Percentiles rank a stretch among this genome's conserved stretches.
phyloP scores from a whole-genome alignment of 768 basidiomycete species.

The Collybia sordida region DNA sequence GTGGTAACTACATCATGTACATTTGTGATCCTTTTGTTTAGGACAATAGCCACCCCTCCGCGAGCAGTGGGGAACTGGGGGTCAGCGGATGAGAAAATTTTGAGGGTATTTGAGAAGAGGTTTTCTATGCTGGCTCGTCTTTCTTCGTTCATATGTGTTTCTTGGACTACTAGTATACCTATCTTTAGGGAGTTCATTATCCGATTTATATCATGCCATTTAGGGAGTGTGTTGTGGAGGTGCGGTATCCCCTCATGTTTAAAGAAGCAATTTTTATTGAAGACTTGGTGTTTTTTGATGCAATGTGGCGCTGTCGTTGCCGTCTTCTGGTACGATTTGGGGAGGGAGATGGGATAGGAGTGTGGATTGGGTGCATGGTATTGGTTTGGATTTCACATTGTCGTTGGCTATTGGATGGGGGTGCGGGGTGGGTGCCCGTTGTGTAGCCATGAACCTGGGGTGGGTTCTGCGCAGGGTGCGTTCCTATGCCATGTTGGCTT shows the following conservation, averaged over 20 bases:
- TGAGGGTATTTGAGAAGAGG: constrained; percentile 6
- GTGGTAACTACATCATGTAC: constrained; percentile 7
- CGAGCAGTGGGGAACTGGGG: constrained; percentile 13
- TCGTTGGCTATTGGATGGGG: too few relatives aligned
- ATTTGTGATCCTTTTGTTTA: constrained; percentile 27
- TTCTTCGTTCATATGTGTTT: constrained; percentile 27
- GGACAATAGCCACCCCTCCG: constrained; percentile 32
- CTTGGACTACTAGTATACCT: constrained; percentile 26
- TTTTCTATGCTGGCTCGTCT: constrained; percentile 2
- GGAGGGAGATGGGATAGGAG: too few relatives aligned
- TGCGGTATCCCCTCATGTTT: constrained; percentile 21
- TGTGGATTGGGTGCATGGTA: too few relatives aligned
- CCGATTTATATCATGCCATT: constrained; percentile 25
- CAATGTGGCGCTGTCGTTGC: too few relatives aligned
- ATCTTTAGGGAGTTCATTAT: constrained; percentile 22
- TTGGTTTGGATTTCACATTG: too few relatives aligned
- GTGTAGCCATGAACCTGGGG: too few relatives aligned
- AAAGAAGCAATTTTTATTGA: constrained; percentile 16
- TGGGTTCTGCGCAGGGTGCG: too few relatives aligned
- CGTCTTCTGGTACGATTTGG: too few relatives aligned
- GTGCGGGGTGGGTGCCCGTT: too few relatives aligned
- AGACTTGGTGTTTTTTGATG: constrained; percentile 9
- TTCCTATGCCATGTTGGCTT: too few relatives aligned
- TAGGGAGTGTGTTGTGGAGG: constrained; percentile 5
- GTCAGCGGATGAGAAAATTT: constrained; percentile 17